Conservation (phyloP, 2,329 filamentous ascomycete genomes). For the Arthrinium phaeospermum region DNA sequence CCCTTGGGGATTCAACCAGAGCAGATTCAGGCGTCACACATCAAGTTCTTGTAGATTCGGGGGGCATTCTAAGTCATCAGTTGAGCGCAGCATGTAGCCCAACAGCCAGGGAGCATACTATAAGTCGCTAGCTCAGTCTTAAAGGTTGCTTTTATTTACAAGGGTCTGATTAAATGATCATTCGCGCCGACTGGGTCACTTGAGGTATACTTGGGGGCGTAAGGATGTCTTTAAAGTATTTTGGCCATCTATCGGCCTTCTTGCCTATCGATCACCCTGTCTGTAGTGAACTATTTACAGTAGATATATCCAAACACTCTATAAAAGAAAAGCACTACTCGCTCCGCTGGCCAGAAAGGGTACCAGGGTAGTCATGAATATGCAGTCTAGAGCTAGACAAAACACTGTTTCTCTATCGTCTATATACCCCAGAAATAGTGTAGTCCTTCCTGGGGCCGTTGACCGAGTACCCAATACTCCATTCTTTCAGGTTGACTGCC, state of each 20-base stretch:
- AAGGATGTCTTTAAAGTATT: background rate
- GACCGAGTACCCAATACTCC: conserved; percentile 69
- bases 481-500: conserved; percentile 61
- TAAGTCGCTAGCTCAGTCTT: background rate
- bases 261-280: background rate
- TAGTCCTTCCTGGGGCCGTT: conserved; percentile 79
- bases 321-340: background rate
- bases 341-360: background rate
- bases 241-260: background rate
- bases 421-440: conserved; percentile 61
- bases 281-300: background rate
- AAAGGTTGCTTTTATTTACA: background rate
- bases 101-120: background rate
- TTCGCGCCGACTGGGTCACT: background rate
- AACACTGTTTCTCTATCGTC: conserved; percentile 35
- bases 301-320: background rate
- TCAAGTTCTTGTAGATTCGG: background rate
- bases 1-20: background rate
- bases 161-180: background rate
- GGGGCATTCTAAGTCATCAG: background rate
- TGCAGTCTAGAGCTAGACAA: background rate
- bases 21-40: background rate
- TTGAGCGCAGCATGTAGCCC: background rate
- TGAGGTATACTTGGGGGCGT: background rate
- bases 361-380: background rate